phyloP scores from a whole-genome alignment of 345 rosid genomes.

The Salix udensis region DNA sequence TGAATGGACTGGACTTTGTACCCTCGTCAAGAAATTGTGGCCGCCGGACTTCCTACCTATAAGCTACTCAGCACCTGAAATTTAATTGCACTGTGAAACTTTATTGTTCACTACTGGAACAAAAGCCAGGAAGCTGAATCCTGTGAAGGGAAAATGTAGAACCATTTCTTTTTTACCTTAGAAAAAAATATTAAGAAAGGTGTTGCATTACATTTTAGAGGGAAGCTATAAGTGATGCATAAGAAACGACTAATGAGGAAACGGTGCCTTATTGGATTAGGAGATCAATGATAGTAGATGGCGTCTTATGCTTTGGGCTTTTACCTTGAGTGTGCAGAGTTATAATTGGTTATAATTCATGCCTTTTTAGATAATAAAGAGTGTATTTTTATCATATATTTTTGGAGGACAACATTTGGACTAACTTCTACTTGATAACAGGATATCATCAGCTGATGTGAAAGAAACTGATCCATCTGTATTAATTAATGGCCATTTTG shows the following conservation, averaged over 20 bases:
- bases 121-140: not conserved
- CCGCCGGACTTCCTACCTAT: not conserved
- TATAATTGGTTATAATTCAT: not conserved
- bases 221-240: not conserved
- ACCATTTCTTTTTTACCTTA: not conserved
- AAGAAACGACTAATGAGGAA: not conserved
- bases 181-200: not conserved
- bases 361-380: not conserved
- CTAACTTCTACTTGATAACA: conserved; percentile 32
- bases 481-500: conserved; percentile 91
- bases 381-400: not conserved
- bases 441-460: conserved; percentile 70
- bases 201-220: not conserved
- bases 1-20: not conserved
- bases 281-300: not conserved
- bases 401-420: not conserved
- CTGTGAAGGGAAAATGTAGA: not conserved
- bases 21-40: not conserved
- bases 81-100: not conserved
- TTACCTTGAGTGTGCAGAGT: not conserved
- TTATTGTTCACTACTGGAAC: not conserved
- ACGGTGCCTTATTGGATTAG: not conserved
- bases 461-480: conserved; percentile 69
- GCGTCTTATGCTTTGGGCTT: not conserved
- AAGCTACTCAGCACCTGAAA: not conserved